A percentile compares a stretch with the other conserved stretches of the same genome.
These are phyloP conservation scores for Lipomyces orientalis DNA, from an alignment of 805 yeast species.

Conservation along the genomic window DNA sequence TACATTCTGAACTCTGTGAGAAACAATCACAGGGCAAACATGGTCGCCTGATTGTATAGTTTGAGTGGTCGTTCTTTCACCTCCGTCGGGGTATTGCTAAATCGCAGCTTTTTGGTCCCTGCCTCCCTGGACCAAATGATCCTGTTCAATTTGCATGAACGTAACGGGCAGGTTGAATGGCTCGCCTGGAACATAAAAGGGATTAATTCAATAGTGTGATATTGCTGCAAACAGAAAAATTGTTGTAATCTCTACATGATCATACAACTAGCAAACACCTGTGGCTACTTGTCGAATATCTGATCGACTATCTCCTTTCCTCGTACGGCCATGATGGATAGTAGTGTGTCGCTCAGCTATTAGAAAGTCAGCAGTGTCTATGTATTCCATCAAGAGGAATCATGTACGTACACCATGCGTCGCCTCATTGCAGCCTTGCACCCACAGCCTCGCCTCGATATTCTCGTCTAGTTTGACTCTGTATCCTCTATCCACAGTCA, in stretches of 20 bases:
- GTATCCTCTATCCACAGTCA: slow-evolving; percentile 30
- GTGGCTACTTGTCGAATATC: slow-evolving; percentile 12
- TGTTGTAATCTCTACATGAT: background rate
- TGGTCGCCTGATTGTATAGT: no score
- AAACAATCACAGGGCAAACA: no score
- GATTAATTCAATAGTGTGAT: no score
- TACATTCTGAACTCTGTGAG: no score
- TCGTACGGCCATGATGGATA: slow-evolving; percentile 38
- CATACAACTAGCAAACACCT: background rate
- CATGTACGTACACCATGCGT: slow-evolving; percentile 33
- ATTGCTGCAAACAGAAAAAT: background rate
- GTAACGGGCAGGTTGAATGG: no score
- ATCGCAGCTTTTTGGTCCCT: no score
- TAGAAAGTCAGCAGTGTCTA: background rate
- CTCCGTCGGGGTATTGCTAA: no score
- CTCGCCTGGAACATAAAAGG: no score
- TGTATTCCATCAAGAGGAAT: background rate
- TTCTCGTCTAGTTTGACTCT: slow-evolving; percentile 19
- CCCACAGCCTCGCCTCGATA: slow-evolving; percentile 34
- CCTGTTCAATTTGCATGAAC: no score
- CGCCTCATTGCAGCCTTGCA: slow-evolving; percentile 38
- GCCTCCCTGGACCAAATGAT: no score
- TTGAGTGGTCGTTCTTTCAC: no score
- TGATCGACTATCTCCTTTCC: slow-evolving; percentile 35
- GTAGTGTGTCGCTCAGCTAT: slow-evolving; percentile 37